Evolutionary conservation across 2,329 filamentous ascomycete species (phyloP).

Genomic region (Balansia obtecta): DNA sequence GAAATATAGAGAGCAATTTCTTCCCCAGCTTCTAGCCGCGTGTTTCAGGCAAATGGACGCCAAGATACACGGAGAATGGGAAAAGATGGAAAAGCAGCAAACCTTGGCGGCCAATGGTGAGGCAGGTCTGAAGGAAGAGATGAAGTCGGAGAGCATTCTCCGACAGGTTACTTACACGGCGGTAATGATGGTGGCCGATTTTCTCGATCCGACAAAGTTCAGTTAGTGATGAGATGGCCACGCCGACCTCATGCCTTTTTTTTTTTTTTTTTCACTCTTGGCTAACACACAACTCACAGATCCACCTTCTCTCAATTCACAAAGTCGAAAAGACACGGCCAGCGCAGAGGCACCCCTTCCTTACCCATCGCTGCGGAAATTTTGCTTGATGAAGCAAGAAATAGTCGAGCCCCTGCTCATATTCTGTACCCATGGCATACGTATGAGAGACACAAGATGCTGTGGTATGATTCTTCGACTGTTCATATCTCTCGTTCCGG

Average conservation of each 20-base stretch:
- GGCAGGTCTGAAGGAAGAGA: conserved; percentile 76
- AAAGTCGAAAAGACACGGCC: conserved; percentile 1
- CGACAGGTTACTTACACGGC: conserved; percentile 86
- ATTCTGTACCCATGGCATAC: conserved; percentile 83
- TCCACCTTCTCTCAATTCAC: background rate
- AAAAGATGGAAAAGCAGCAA: conserved; percentile 54
- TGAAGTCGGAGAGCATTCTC: conserved; percentile 94
- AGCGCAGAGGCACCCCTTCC: conserved; percentile 14
- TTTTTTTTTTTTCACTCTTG: background rate
- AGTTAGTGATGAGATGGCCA: conserved; percentile 32
- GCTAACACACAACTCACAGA: conserved; percentile 4
- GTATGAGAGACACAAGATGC: conserved; percentile 80
- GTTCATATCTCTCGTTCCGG: conserved; percentile 73
- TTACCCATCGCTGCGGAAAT: conserved; percentile 57
- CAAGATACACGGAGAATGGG: conserved; percentile 84
- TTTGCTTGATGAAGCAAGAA: conserved; percentile 64
- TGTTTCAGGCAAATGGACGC: conserved; percentile 78
- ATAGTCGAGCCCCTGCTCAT: conserved; percentile 82
- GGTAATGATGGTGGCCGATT: conserved; percentile 80
- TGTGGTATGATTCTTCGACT: conserved; percentile 76
- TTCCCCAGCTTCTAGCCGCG: conserved; percentile 70
- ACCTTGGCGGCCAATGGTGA: conserved; percentile 55
- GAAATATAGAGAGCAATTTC: conserved; percentile 61
- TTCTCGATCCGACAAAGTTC: conserved; percentile 63
- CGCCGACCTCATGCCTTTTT: background rate